Percentiles rank a stretch among this genome's conserved stretches.
phyloP scores from a whole-genome alignment of 2,329 filamentous ascomycete species.

The Paraphoma chrysanthemicola region DNA sequence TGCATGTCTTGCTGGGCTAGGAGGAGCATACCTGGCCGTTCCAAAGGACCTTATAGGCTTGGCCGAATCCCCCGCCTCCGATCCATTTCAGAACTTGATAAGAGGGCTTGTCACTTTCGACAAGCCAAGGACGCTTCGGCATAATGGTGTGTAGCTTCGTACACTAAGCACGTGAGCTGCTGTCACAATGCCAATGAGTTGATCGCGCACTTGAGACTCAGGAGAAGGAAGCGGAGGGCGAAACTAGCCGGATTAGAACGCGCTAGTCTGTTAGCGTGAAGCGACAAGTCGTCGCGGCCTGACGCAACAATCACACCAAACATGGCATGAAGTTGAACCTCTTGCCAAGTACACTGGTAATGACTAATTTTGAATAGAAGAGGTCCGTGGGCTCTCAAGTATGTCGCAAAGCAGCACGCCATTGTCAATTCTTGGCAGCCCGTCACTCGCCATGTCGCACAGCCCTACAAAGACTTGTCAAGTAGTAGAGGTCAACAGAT shows the following conservation, averaged over 20 bases:
- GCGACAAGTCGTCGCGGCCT: not conserved
- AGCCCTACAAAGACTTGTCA: too few species aligned
- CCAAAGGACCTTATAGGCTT: conserved; percentile 21
- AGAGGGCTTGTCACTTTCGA: conserved; percentile 9
- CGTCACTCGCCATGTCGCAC: too few species aligned
- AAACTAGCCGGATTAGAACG: not conserved
- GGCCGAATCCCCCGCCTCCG: conserved; percentile 16
- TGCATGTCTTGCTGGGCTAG: not conserved
- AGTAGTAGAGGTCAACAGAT: too few species aligned
- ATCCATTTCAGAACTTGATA: conserved; percentile 22
- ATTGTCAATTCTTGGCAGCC: too few species aligned
- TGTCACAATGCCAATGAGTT: too few species aligned
- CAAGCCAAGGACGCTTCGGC: conserved; percentile 6
- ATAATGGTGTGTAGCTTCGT: not conserved
- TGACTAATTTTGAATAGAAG: too few species aligned
- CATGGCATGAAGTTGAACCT: too few species aligned
- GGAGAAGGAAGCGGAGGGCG: not conserved
- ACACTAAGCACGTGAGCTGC: too few species aligned
- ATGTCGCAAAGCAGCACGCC: too few species aligned
- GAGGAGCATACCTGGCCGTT: conserved; percentile 6
- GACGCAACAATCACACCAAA: too few species aligned
- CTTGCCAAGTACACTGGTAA: too few species aligned
- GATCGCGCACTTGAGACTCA: not conserved
- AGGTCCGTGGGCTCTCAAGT: too few species aligned
- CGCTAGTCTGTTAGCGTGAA: not conserved